Percentiles rank a stretch among this genome's conserved stretches.
Evolutionary conservation across 768 basidiomycete species (phyloP).

Genomic region (Phylloporus sp.): DNA sequence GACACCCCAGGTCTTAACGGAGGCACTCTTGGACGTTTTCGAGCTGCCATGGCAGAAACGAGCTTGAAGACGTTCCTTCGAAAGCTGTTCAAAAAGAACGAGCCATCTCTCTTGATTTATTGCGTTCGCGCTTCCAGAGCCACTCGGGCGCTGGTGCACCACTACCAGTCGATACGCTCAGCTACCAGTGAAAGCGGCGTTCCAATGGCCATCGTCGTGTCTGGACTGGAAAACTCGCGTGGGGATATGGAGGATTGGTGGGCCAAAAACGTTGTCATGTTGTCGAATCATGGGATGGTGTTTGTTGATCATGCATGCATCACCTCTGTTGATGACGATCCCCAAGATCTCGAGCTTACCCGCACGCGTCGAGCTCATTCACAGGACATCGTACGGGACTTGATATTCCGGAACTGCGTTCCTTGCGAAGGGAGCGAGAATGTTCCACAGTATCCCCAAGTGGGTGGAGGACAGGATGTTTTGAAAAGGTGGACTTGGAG

Average conservation of each 20-base stretch:
- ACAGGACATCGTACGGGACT: conserved; percentile 16
- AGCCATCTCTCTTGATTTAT: conserved; percentile 39
- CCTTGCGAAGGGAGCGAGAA: conserved; percentile 3
- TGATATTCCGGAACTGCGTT: conserved; percentile 22
- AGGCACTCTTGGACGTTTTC: conserved; percentile 22
- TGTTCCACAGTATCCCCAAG: neutral
- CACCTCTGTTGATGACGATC: conserved; percentile 28
- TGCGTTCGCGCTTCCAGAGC: conserved; percentile 39
- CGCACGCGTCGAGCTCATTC: conserved; percentile 24
- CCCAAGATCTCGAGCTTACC: conserved; percentile 8
- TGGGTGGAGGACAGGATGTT: neutral
- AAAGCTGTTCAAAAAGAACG: conserved; percentile 30
- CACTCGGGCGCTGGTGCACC: conserved; percentile 35
- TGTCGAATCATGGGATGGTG: conserved; percentile 21
- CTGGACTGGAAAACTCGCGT: conserved; percentile 35
- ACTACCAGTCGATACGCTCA: conserved; percentile 35
- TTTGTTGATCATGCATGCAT: conserved; percentile 33
- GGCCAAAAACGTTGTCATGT: conserved; percentile 22
- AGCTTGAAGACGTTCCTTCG: conserved; percentile 32
- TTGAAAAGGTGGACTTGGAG: conserved; percentile 10
- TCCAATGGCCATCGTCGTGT: conserved; percentile 38
- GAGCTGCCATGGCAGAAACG: conserved; percentile 21
- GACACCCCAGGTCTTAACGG: conserved; percentile 38
- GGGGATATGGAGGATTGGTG: conserved; percentile 36
- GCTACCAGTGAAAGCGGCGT: conserved; percentile 28